These are phyloP conservation scores for Oropetium thomaeum DNA, from an alignment of 176 grass and related monocot genomes.

Conservation along the genomic window DNA sequence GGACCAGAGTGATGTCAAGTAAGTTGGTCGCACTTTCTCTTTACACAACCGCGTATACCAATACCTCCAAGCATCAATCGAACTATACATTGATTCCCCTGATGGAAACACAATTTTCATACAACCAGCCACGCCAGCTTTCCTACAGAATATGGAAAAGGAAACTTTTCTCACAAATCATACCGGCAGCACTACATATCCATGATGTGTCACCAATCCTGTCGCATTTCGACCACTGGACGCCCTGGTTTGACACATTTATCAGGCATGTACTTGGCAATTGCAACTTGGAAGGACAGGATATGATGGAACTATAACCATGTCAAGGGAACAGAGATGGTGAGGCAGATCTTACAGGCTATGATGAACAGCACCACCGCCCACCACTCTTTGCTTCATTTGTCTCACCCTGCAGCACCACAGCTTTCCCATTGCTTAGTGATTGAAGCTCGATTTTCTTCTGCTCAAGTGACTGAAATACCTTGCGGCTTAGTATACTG, in stretches of 20 bases:
- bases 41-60: conserved; percentile 53
- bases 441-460: conserved; percentile 61
- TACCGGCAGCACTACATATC: conserved; percentile 20
- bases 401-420: conserved; percentile 56
- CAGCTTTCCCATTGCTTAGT: conserved; percentile 55
- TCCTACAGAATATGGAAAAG: conserved; percentile 26
- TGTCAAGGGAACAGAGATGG: background rate
- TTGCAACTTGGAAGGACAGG: background rate
- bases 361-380: conserved; percentile 77
- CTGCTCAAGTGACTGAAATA: conserved; percentile 78
- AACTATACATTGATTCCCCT: conserved; percentile 55
- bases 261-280: background rate
- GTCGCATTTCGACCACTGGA: background rate
- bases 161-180: conserved; percentile 40
- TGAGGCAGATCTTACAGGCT: conserved; percentile 43
- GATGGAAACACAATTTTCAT: conserved; percentile 39
- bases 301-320: background rate
- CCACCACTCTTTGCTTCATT: conserved; percentile 38
- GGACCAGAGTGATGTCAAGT: conserved; percentile 20
- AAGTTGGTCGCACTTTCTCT: conserved; percentile 31
- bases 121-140: conserved; percentile 35
- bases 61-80: conserved; percentile 38
- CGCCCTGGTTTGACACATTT: conserved; percentile 10
- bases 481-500: conserved; percentile 83
- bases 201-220: conserved; percentile 18